Base-by-base conservation (phyloP, 2,329 filamentous ascomycete genomes). In the Sporothrix dimorphospora region DNA sequence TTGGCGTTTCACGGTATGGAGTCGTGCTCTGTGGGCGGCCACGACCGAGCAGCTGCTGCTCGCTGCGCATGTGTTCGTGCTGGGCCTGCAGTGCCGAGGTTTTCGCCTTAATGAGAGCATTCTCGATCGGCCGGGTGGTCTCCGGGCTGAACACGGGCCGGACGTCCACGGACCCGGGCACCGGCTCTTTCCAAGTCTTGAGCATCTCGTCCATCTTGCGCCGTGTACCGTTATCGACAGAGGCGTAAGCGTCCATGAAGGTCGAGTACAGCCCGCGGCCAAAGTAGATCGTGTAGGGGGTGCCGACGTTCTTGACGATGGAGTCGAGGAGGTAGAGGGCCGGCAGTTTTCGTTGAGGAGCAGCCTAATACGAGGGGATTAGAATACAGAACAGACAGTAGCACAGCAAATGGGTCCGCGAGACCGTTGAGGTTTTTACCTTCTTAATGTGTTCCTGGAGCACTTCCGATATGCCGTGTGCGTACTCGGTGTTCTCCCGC, bases 281-380 rank as follows among this genome's bases (percentile, higher is more conserved):
- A 75, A 99, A 92, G 81, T 97, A 98, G 14, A 98, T 87, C 0
- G 95, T 98, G 82, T 99, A 99, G 8, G 96, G 96, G 0, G 95
- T 98, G 74, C 96, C 96, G 74, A 99, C 94, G 84, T 99, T 98
- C 83, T 99, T 99, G 79, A 97, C 94, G 74, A 99, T 95, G 19
- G 95, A 98, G 83, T 99, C 96, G 79, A 99, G 91, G 76, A 99
- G 93, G 82, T 98, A 99, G 38, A 99, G 87, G n/a, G 96, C 94
- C 21, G 96, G 94, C 2, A 99, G 85, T 79, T 98, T 99, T 81
- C 94, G 94, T 74, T 90, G 88, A 51, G 96, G 94, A 61, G 94
- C 89, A 71, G 92, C 93, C 96, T 99, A 82, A 27, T 3, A 11
- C 7, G 66, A 51, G 34, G 12, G 1, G 66, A 11, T 40, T 14